phyloP scores from a whole-genome alignment of 192 early-diverging fungal species.

The Thoreauomyces humboldtii region DNA sequence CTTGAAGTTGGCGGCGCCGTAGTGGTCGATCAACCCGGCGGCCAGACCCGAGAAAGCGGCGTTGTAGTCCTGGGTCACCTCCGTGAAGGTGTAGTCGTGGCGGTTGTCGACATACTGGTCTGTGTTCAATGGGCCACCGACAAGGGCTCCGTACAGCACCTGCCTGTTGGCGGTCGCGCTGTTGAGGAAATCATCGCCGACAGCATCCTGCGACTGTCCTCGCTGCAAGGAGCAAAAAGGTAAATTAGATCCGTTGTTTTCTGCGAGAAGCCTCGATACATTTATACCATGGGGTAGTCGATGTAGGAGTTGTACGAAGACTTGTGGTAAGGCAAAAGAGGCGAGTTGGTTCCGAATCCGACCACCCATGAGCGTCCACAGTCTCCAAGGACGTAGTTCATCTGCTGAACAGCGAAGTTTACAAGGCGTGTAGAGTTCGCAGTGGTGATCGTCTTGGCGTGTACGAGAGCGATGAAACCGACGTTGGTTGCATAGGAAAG shows the following conservation, averaged over 20 bases:
- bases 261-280: too few relatives aligned
- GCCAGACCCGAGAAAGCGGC: conserved; percentile 25
- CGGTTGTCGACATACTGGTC: conserved; percentile 30
- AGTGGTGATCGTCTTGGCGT: conserved; percentile 22
- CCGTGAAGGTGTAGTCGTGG: conserved; percentile 26
- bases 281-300: conserved; percentile 47
- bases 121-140: conserved; percentile 20
- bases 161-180: conserved; percentile 41
- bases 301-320: conserved; percentile 53
- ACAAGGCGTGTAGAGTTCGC: not conserved
- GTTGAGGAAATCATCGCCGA: conserved; percentile 46
- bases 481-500: conserved; percentile 50
- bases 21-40: conserved; percentile 27
- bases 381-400: conserved; percentile 55
- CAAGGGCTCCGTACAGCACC: conserved; percentile 43
- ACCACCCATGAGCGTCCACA: conserved; percentile 49
- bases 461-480: conserved; percentile 42
- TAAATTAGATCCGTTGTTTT: too few relatives aligned
- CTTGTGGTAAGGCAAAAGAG: conserved; percentile 51
- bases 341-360: conserved; percentile 55
- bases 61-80: conserved; percentile 40
- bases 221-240: conserved; percentile 17
- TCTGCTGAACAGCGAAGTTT: conserved; percentile 46
- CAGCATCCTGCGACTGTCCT: conserved; percentile 39
- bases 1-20: conserved; percentile 20